Evolutionary conservation across 2,329 filamentous ascomycete genomes (phyloP).

Genomic region (Alternaria conjuncta): DNA sequence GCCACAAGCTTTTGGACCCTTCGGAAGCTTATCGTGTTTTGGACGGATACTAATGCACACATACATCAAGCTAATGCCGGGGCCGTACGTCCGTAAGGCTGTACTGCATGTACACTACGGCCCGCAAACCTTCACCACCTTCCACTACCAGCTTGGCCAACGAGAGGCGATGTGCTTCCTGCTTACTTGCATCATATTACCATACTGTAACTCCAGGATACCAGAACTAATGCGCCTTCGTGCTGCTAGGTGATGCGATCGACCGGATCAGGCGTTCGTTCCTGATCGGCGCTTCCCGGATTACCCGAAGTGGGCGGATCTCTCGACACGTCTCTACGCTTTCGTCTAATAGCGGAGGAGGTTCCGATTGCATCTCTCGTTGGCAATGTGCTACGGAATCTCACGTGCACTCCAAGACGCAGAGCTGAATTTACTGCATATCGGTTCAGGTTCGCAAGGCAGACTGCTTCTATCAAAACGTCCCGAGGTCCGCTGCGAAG

Average conservation of each 20-base stretch:
- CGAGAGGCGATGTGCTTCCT: background rate
- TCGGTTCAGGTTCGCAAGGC: background rate
- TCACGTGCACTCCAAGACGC: background rate
- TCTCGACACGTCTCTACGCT: background rate
- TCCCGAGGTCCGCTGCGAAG: fast-evolving
- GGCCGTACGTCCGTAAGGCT: background rate
- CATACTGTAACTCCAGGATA: background rate
- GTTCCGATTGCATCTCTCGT: background rate
- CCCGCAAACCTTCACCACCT: background rate
- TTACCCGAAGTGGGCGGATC: background rate
- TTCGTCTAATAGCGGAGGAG: background rate
- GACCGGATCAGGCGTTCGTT: background rate
- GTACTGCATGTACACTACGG: background rate
- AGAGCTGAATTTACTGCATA: background rate
- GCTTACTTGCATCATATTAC: background rate
- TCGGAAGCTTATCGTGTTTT: background rate
- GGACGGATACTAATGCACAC: background rate
- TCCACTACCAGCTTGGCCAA: background rate
- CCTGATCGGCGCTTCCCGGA: background rate
- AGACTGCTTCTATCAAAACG: background rate
- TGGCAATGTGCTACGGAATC: fast-evolving
- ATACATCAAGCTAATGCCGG: background rate
- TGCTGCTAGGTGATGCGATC: background rate
- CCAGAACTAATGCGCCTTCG: background rate
- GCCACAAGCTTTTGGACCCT: background rate